Evolutionary conservation across 345 rosid genomes (phyloP).

Genomic region (Brassica juncea): DNA sequence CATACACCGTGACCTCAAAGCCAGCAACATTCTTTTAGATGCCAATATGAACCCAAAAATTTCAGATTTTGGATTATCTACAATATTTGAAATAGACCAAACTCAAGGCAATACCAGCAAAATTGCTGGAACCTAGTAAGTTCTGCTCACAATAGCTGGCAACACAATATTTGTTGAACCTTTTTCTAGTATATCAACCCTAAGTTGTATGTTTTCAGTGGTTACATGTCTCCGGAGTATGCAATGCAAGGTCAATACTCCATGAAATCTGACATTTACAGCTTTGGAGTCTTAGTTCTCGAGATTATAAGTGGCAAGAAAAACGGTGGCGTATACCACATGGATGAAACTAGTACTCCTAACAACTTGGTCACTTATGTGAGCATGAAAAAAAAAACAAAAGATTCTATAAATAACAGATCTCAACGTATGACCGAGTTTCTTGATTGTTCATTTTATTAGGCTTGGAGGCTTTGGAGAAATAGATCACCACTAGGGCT

Average conservation of each 20-base stretch:
- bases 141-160: neutral
- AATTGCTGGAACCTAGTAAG: conserved; percentile 40
- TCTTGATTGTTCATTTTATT: neutral
- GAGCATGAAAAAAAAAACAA: neutral
- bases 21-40: conserved; percentile 39
- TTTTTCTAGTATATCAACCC: neutral
- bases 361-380: conserved; percentile 9
- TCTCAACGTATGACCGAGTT: neutral
- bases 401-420: neutral
- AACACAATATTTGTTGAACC: neutral
- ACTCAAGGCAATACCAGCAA: conserved; percentile 36
- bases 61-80: conserved; percentile 40
- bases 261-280: neutral
- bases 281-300: conserved; percentile 1
- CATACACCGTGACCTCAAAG: conserved; percentile 42
- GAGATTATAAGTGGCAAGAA: neutral
- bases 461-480: conserved; percentile 17
- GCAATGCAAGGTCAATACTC: neutral
- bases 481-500: conserved; percentile 1
- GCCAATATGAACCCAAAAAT: conserved; percentile 37
- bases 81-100: conserved; percentile 26
- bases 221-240: neutral
- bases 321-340: neutral
- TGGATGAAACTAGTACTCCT: neutral
- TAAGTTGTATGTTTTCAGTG: conserved; percentile 26